Base-by-base conservation (phyloP, 352 stramenopile genomes). In the Phytophthora agathidicida region DNA sequence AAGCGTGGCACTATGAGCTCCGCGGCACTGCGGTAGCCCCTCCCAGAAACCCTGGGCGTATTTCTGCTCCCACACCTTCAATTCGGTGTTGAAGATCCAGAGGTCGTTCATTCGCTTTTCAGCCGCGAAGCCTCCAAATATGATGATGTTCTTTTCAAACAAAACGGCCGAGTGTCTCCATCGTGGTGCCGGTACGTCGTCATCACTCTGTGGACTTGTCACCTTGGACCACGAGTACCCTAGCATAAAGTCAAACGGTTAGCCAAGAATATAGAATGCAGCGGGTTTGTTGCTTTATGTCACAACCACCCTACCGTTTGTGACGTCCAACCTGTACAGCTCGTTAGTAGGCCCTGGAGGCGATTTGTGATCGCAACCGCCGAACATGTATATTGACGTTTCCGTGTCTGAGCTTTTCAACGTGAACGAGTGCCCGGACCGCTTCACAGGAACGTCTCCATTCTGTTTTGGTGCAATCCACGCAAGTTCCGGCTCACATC, bases 101-200 rank as follows among this genome's bases (percentile, higher is more conserved):
- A 98, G 47, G 54, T 99, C 96, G 65, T 99, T 98, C 65, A 98
- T 97, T 39, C 94, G 88, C 52, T 91, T 96, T 68, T 94, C 77
- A 14, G 87, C 91, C 5, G 86, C 83, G 51, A 99, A 99, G 3
- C 96, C 96, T 7, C 96, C 96, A 55, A 99, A 99, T 23, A 98
- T 71, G 22, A 99, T 55, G 17, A 98, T 85, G 42, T 91, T 85
- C 56, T 83, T 93, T 43, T 94, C 85, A 37, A 77, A 88, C 11
- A 96, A 41, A 20, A 91, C 70, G 3, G 86, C 89, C 7, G 85
- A 90, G 57, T 97, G 90, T 24, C 88, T 73, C 90, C 90, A 97
- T 17, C 90, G 71, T 16, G 89, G 71, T 0, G 81, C 81, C 20
- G 85, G 83, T 13, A 83, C 47, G 22, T 92, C 80, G 37, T 93